Percentiles rank a stretch among this genome's conserved stretches.
These are phyloP conservation scores for Neurospora sp. DNA, from an alignment of 495 filamentous ascomycete species.

Conservation along the genomic window DNA sequence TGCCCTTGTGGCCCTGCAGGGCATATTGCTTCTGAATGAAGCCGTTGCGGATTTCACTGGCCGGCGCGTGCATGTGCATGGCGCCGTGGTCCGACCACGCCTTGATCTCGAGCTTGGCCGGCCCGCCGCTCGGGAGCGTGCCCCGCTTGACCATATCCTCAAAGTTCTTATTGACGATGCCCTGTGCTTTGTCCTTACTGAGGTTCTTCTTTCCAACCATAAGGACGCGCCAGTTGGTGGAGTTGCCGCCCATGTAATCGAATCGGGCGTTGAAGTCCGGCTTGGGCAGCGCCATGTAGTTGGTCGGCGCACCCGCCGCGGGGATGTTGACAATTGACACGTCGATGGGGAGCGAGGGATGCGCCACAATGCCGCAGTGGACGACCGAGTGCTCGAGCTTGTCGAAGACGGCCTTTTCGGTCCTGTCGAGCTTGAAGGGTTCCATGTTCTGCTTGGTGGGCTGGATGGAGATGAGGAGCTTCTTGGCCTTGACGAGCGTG, in stretches of 20 bases:
- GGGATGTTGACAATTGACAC: conserved; percentile 17
- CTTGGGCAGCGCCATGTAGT: conserved; percentile 18
- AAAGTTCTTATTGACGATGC: conserved; percentile 19
- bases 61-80: conserved; percentile 24
- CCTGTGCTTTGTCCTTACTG: conserved; percentile 18
- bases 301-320: conserved; percentile 9
- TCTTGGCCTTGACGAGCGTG: conserved; percentile 25
- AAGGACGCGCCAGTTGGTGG: conserved; percentile 27
- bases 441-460: conserved; percentile 24
- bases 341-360: conserved; percentile 16
- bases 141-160: conserved; percentile 19
- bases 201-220: conserved; percentile 26
- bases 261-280: conserved; percentile 13
- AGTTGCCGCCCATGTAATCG: conserved; percentile 17
- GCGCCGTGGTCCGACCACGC: conserved; percentile 30
- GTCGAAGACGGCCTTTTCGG: conserved; percentile 22
- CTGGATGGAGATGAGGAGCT: conserved; percentile 30
- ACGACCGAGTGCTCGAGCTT: conserved; percentile 24
- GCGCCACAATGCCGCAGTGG: conserved; percentile 28
- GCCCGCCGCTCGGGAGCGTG: conserved; percentile 10
- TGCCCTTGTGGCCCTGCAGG: conserved; percentile 42
- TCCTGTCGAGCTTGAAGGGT: conserved; percentile 24
- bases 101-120: conserved; percentile 18
- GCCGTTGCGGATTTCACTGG: conserved; percentile 18
- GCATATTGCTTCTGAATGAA: conserved; percentile 40